Conservation (phyloP, 306 rosid genomes). For the Dryas octopetala region DNA sequence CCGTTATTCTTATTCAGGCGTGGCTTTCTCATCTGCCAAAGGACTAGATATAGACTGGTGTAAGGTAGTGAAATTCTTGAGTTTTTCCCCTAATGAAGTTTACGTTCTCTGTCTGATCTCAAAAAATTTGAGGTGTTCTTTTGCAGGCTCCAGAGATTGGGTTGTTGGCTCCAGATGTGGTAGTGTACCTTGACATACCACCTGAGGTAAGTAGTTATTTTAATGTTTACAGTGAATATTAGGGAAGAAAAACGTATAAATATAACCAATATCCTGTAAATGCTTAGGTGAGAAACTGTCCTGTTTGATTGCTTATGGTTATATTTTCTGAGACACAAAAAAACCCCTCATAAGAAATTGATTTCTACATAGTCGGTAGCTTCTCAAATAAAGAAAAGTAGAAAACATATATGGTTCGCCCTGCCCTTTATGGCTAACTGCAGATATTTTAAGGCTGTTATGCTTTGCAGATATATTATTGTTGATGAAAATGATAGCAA, state of each 20-base stretch:
- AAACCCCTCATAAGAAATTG: neutral
- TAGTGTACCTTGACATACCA: conserved; percentile 74
- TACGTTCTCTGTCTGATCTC: conserved; percentile 7
- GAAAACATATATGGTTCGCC: neutral
- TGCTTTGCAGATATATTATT: neutral
- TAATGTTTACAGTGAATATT: neutral
- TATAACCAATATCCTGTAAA: neutral
- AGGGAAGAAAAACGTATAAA: neutral
- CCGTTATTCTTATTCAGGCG: conserved; percentile 97
- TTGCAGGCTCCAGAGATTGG: conserved; percentile 89
- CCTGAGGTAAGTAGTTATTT: conserved; percentile 62
- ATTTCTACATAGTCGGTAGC: neutral
- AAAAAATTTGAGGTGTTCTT: conserved; percentile 19
- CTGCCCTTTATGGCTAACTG: neutral
- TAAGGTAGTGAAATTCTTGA: conserved; percentile 52
- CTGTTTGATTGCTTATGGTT: neutral
- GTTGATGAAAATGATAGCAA: neutral
- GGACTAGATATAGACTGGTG: conserved; percentile 92
- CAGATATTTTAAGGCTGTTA: neutral
- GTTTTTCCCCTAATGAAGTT: neutral
- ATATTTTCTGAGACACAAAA: neutral
- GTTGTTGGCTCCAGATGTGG: conserved; percentile 76
- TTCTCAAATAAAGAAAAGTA: neutral
- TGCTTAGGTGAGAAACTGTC: neutral
- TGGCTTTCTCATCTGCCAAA: conserved; percentile 90